Evolutionary conservation across 2,329 filamentous ascomycete genomes (phyloP).

Genomic region (Claviceps arundinis): DNA sequence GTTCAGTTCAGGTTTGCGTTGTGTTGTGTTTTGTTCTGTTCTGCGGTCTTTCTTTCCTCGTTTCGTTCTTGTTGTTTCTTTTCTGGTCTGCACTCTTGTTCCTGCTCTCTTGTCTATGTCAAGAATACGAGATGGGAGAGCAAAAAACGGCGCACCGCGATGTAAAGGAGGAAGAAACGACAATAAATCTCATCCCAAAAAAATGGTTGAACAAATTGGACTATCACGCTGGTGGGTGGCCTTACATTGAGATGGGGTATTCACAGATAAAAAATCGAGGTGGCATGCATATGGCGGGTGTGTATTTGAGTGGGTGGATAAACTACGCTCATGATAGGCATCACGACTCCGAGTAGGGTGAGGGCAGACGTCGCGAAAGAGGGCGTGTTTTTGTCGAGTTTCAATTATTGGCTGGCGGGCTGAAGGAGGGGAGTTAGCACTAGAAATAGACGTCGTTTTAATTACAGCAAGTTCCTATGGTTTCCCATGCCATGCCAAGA

Average conservation of each 20-base stretch:
- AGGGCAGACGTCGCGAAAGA: too few species aligned
- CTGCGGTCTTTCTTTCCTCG: neutral
- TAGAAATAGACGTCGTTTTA: constrained; percentile 18
- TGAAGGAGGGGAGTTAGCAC: constrained; percentile 18
- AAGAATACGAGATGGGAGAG: neutral
- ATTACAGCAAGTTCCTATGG: too few species aligned
- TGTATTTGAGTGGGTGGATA: too few species aligned
- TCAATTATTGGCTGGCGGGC: neutral
- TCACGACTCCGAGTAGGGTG: too few species aligned
- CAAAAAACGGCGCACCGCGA: neutral
- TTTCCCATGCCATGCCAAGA: too few species aligned
- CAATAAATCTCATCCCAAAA: too few species aligned
- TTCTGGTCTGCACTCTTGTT: neutral
- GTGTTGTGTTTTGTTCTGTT: neutral
- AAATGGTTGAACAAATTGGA: neutral
- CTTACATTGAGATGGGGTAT: too few species aligned
- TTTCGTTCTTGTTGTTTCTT: neutral
- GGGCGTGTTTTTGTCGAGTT: neutral
- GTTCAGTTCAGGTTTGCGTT: neutral
- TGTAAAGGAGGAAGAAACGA: too few species aligned
- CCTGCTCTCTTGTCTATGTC: too few species aligned
- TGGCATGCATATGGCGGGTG: neutral
- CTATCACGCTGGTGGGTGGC: neutral
- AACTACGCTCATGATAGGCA: too few species aligned
- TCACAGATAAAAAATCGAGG: neutral